Percentiles rank a stretch among this genome's conserved stretches.
These are phyloP conservation scores for Zygoascus ofunaensis DNA, from an alignment of 805 yeast genomes.

Conservation along the genomic window DNA sequence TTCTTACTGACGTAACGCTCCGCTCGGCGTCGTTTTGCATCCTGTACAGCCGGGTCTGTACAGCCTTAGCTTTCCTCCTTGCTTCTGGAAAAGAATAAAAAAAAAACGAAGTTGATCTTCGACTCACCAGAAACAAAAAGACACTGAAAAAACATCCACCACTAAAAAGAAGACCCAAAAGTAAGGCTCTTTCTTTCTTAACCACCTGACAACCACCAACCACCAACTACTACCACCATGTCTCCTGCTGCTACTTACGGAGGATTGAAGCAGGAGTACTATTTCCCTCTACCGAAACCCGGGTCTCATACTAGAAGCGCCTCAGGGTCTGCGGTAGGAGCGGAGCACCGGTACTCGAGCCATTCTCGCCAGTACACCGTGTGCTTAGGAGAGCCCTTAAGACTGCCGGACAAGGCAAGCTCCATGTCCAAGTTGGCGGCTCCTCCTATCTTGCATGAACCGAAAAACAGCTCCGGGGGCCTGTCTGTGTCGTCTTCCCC, in stretches of 20 bases:
- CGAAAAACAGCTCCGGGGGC: background rate
- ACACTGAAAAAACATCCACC: too few species aligned
- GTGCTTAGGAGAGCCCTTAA: background rate
- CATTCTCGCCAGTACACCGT: slow-evolving; percentile 10
- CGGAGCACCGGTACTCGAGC: background rate
- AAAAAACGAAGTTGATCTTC: too few species aligned
- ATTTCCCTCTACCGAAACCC: slow-evolving; percentile 9
- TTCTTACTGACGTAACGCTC: too few species aligned
- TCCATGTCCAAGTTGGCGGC: background rate
- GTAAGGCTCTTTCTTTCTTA: too few species aligned
- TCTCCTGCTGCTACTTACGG: background rate
- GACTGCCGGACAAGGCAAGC: background rate
- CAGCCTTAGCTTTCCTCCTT: too few species aligned
- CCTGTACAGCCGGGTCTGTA: too few species aligned
- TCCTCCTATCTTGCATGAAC: background rate
- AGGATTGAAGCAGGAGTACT: slow-evolving; percentile 6
- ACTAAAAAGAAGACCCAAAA: too few species aligned
- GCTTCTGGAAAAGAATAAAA: too few species aligned
- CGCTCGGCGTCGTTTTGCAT: too few species aligned
- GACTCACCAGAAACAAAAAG: too few species aligned
- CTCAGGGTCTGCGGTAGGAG: background rate
- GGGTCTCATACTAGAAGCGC: background rate
- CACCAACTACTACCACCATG: too few species aligned
- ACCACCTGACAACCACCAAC: too few species aligned
- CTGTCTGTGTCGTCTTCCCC: slow-evolving; percentile 4